Conservation (phyloP, 768 basidiomycete species). For the Dacryopinax primogenitus region DNA sequence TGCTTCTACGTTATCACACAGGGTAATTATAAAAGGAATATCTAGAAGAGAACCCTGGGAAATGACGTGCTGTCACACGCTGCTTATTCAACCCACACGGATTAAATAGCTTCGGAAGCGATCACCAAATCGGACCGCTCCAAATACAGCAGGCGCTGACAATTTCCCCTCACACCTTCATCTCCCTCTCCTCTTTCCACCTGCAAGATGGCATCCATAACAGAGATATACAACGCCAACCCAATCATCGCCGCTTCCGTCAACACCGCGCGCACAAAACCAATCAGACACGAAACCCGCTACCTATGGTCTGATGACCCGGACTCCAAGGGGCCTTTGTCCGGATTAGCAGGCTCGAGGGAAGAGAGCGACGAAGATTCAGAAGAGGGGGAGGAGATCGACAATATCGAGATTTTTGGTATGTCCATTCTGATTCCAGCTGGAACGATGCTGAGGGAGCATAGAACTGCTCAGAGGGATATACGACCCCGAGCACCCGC, state of each 20-base stretch:
- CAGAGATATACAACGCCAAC: conserved; percentile 59
- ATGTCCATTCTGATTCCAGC: conserved; percentile 19
- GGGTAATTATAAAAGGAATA: too few species aligned
- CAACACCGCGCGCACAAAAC: conserved; percentile 8
- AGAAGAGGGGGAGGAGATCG: conserved; percentile 52
- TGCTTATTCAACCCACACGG: background rate
- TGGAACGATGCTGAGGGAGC: conserved; percentile 1
- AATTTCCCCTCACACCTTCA: background rate
- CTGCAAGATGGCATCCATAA: conserved; percentile 19
- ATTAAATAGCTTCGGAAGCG: background rate
- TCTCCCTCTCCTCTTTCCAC: background rate
- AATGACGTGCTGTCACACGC: too few species aligned
- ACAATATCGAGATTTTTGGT: conserved; percentile 91
- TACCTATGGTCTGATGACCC: conserved; percentile 28
- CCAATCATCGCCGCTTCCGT: conserved; percentile 46
- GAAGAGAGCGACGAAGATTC: conserved; percentile 31
- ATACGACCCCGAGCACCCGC: conserved; percentile 88
- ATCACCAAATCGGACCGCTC: background rate
- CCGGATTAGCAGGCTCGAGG: conserved; percentile 12
- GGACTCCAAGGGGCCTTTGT: conserved; percentile 17
- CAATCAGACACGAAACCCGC: conserved; percentile 9
- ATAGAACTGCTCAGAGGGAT: conserved; percentile 84
- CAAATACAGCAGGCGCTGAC: background rate
- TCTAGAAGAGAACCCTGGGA: too few species aligned
- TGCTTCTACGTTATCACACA: too few species aligned